Evolutionary conservation across 106 monocot genomes (phyloP).

Genomic region (Narthecium ossifragum): DNA sequence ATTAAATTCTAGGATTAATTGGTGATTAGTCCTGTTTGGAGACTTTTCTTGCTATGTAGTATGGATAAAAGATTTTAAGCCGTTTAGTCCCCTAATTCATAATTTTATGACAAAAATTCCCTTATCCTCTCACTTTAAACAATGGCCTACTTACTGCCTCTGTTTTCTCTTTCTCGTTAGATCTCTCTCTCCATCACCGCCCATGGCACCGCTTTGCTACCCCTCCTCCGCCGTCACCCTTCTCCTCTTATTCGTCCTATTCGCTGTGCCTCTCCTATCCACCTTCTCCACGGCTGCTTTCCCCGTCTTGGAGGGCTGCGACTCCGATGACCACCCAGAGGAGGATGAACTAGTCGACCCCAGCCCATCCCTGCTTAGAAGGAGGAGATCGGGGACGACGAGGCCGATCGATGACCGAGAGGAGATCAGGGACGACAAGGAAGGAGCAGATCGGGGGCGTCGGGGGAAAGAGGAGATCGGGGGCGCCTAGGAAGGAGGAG

Average conservation of each 20-base stretch:
- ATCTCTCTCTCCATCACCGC: conserved; percentile 1
- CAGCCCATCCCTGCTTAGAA: conserved; percentile 26
- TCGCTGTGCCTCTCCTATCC: not conserved
- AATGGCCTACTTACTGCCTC: not conserved
- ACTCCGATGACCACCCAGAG: conserved; percentile 13
- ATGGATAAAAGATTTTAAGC: too few relatives aligned
- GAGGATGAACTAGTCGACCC: conserved; percentile 3
- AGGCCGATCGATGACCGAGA: too few relatives aligned
- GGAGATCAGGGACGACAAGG: too few relatives aligned
- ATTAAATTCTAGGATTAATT: too few relatives aligned
- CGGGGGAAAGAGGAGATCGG: too few relatives aligned
- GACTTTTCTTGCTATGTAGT: too few relatives aligned
- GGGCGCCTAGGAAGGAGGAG: too few relatives aligned
- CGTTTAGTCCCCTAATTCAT: too few relatives aligned
- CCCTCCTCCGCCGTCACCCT: conserved; percentile 5
- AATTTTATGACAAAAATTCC: too few relatives aligned
- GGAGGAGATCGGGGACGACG: too few relatives aligned
- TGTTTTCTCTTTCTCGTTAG: not conserved
- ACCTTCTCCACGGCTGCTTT: conserved; percentile 12
- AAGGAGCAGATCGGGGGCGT: too few relatives aligned
- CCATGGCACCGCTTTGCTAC: conserved; percentile 10
- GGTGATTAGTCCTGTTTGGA: too few relatives aligned
- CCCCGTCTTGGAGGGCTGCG: conserved; percentile 36
- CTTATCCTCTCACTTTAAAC: not conserved
- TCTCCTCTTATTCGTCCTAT: conserved; percentile 14